These are phyloP conservation scores for Chaetoceros muelleri DNA, from an alignment of 108 stramenopile species.

Conservation along the genomic window DNA sequence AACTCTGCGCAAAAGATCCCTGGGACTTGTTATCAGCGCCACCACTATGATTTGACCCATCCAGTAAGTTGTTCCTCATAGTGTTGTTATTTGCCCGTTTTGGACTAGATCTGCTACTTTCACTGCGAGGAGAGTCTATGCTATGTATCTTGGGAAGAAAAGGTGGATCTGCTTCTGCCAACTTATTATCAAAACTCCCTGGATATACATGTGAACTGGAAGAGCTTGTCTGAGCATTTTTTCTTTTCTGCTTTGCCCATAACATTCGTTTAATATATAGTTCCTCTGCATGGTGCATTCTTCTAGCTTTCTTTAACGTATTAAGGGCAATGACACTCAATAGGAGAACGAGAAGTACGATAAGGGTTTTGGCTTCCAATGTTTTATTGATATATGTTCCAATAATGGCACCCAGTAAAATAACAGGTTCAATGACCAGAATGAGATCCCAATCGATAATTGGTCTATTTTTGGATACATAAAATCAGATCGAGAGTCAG, in stretches of 20 bases:
- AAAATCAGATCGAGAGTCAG: no score
- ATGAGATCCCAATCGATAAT: slow-evolving; percentile 97
- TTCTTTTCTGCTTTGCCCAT: not conserved
- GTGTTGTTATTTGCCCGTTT: not conserved
- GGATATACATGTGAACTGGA: not conserved
- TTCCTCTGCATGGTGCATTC: slow-evolving; percentile 78
- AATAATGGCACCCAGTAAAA: slow-evolving; percentile 83
- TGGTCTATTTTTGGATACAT: no score
- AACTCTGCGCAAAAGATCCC: not conserved
- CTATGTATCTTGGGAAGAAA: not conserved
- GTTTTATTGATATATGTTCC: slow-evolving; percentile 84
- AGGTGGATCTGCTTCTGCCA: not conserved
- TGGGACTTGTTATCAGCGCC: not conserved
- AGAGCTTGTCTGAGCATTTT: slow-evolving; percentile 1
- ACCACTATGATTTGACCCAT: no score
- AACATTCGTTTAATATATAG: not conserved
- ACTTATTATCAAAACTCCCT: not conserved
- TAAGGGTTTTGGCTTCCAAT: slow-evolving; percentile 70
- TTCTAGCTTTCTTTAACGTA: slow-evolving; percentile 76
- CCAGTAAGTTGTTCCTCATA: not conserved
- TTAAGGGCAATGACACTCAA: slow-evolving; percentile 68
- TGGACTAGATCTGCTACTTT: not conserved
- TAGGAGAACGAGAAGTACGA: slow-evolving; percentile 69
- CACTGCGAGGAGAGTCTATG: not conserved
- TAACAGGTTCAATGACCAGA: slow-evolving; percentile 92